Evolutionary conservation across 2,329 filamentous ascomycete genomes (phyloP), one percentile per base, ranked within the genome.

Genomic region (Bipolaris oryzae): DNA sequence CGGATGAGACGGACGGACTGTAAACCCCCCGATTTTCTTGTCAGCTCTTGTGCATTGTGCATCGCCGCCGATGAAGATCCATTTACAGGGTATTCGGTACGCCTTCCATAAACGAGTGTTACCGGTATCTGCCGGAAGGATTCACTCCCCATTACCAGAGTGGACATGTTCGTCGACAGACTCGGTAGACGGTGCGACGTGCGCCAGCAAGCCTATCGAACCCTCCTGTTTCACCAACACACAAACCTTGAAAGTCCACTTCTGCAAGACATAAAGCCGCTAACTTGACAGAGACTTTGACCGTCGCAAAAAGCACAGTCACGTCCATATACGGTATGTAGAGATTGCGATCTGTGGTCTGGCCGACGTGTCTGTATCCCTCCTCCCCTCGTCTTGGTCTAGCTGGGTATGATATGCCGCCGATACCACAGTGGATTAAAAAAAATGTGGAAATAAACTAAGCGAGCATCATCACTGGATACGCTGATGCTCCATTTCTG

Each of bases 61-160:
- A 57, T 61, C 57, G 50, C 58, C 55, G 57, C 60, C 53, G 58
- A 62, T 66, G 62, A 66, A 67, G 61, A 61, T 64, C 62, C 61
- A 53, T 49, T 53, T 59, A 55, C 58, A 44, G 55, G 61, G 48
- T 59, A 56, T 53, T 64, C 57, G 61, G 58, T 63, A 65, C 58
- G 49, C 53, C 55, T 62, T 57, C 63, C 60, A 58, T 56, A 53
- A 31, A 23, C 21, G 39, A 39, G 52, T 15, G 34, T 46, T 41
- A 42, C 23, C 47, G 49, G 57, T 45, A 52, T 38, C 25, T 54
- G 18, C 45, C 50, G 50, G 41, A 38, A 38, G 34, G 44, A 47
- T 48, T 41, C 48, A 39, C 16, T 37, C 20, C 33, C 46, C 31
- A 44, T 39, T 20, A 28, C 18, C 6, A 38, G 44, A 23, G 31